A percentile compares a stretch with the other conserved stretches of the same genome.
These are phyloP conservation scores for Miamiensis avidus DNA, from an alignment of 169 alveolate species.

Conservation along the genomic window DNA sequence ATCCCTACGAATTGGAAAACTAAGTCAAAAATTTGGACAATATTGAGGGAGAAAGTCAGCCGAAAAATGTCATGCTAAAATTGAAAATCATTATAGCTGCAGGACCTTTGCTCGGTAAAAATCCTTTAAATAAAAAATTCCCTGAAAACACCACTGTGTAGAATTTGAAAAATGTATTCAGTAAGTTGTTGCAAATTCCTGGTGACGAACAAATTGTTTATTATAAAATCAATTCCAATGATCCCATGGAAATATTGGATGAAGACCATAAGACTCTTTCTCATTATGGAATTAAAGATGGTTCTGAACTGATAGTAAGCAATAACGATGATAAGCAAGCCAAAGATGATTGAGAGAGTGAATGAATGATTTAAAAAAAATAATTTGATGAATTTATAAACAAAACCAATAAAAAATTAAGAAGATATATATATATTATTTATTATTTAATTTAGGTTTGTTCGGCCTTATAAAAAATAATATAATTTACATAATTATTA, in stretches of 20 bases:
- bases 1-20: conserved; percentile 39
- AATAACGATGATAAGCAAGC: no score
- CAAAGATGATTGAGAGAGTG: no score
- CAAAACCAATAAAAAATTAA: no score
- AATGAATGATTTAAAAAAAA: no score
- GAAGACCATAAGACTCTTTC: conserved; percentile 23
- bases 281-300: conserved; percentile 16
- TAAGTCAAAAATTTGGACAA: conserved; percentile 10
- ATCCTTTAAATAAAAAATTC: conserved; percentile 15
- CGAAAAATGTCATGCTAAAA: conserved; percentile 18
- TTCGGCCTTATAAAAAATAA: no score
- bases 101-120: conserved; percentile 26
- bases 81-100: conserved; percentile 4
- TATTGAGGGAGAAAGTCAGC: conserved; percentile 9
- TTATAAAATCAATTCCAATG: conserved; percentile 16
- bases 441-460: no score
- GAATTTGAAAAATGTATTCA: conserved; percentile 13
- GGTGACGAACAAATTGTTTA: conserved; percentile 6
- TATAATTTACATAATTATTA: no score
- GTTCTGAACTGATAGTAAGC: not conserved
- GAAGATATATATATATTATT: no score
- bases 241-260: conserved; percentile 24
- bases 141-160: conserved; percentile 22
- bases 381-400: no score
- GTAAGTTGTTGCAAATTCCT: conserved; percentile 3